Conservation (phyloP, 2,329 filamentous ascomycete genomes). For the Aspergillus ruber region DNA sequence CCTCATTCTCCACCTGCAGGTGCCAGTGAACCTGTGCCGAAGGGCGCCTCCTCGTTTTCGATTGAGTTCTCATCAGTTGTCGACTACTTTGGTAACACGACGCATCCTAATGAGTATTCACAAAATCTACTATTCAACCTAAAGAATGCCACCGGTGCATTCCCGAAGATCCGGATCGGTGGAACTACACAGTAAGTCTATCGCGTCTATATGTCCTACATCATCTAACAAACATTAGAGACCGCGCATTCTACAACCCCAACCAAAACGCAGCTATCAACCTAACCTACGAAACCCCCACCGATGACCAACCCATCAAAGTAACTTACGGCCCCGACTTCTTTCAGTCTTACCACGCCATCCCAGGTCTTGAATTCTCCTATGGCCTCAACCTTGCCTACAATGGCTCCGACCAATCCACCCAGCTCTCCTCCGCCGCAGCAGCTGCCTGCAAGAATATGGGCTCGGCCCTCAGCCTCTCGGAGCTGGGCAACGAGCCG, state of each 20-base stretch:
- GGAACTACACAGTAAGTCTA: slow-evolving; percentile 6
- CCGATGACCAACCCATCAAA: slow-evolving; percentile 7
- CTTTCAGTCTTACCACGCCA: slow-evolving; percentile 9
- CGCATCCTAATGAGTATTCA: slow-evolving; percentile 9
- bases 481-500: slow-evolving; percentile 12
- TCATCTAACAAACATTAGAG: slow-evolving; percentile 1
- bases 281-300: slow-evolving; percentile 1
- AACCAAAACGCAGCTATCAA: slow-evolving; percentile 6
- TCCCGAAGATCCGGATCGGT: slow-evolving; percentile 7
- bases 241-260: slow-evolving; percentile 5
- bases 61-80: slow-evolving; percentile 12
- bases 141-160: slow-evolving; percentile 4
- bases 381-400: slow-evolving; percentile 10
- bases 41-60: slow-evolving; percentile 9
- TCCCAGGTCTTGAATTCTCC: slow-evolving; percentile 4
- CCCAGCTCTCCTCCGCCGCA: slow-evolving; percentile 3
- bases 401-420: slow-evolving; percentile 1
- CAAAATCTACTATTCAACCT: slow-evolving; percentile 8
- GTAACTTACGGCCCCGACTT: slow-evolving; percentile 8
- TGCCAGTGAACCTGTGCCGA: slow-evolving; percentile 6
- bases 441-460: slow-evolving; percentile 5
- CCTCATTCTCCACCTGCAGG: background rate
- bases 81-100: slow-evolving; percentile 10
- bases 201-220: too few relatives aligned
- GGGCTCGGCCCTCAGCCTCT: slow-evolving; percentile 5